phyloP scores from a whole-genome alignment of 2,329 filamentous ascomycete genomes.

The Sporothrix pseudoabietina region DNA sequence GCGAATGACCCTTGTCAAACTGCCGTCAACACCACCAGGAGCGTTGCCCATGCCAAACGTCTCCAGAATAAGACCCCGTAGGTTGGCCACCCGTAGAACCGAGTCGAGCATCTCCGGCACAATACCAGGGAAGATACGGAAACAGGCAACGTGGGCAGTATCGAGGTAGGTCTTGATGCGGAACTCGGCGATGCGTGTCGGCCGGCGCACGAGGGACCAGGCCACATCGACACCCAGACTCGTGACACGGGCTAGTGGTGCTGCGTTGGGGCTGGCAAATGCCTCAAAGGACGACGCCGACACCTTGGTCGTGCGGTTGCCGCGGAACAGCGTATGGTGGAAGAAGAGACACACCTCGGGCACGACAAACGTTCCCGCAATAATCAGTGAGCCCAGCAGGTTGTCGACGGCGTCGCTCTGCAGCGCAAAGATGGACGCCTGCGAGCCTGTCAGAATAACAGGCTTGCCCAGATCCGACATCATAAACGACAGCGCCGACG shows the following conservation, averaged over 20 bases:
- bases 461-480: constrained; percentile 87
- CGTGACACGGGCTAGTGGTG: constrained; percentile 78
- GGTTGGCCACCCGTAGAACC: constrained; percentile 72
- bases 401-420: constrained; percentile 93
- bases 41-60: constrained; percentile 94
- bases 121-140: constrained; percentile 90
- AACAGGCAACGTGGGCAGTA: constrained; percentile 84
- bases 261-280: constrained; percentile 84
- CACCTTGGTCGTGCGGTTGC: constrained; percentile 85
- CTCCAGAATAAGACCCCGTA: constrained; percentile 82
- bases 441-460: constrained; percentile 80
- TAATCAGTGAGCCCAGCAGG: constrained; percentile 81
- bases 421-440: constrained; percentile 84
- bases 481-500: constrained; percentile 91
- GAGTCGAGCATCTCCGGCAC: constrained; percentile 91
- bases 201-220: constrained; percentile 75
- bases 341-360: constrained; percentile 94
- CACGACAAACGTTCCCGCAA: constrained; percentile 89
- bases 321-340: constrained; percentile 85
- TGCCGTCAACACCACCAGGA: constrained; percentile 77
- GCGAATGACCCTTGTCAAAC: constrained; percentile 74
- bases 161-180: constrained; percentile 73
- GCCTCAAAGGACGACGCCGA: constrained; percentile 84
- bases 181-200: constrained; percentile 74
- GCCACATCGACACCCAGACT: constrained; percentile 78